A percentile compares a stretch with the other conserved stretches of the same genome.
phyloP scores from a whole-genome alignment of 306 rosid species.

The Cucurbita argyrosperma region DNA sequence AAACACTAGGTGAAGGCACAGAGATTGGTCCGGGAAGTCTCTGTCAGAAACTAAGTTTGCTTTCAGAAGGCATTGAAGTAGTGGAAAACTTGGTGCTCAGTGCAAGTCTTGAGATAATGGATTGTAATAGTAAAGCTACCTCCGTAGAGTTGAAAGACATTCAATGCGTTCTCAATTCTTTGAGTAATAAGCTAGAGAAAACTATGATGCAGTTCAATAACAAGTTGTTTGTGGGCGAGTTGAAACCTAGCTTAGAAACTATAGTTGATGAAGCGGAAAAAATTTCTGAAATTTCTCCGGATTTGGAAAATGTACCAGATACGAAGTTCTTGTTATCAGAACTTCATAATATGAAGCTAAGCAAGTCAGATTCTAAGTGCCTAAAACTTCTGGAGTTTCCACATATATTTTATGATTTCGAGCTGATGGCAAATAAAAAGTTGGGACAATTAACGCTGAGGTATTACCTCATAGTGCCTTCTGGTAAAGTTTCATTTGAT shows the following conservation, averaged over 20 bases:
- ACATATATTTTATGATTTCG: constrained; percentile 28
- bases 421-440: constrained; percentile 23
- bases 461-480: constrained; percentile 15
- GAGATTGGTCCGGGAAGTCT: not conserved
- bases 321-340: not conserved
- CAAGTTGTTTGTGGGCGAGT: not conserved
- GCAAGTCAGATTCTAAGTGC: constrained; percentile 9
- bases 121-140: not conserved
- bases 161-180: not conserved
- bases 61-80: not conserved
- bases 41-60: not conserved
- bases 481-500: not conserved
- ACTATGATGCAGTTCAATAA: not conserved
- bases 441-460: constrained; percentile 26
- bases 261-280: not conserved
- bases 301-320: not conserved
- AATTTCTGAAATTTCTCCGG: not conserved
- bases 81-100: constrained; percentile 25
- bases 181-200: not conserved
- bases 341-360: not conserved
- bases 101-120: constrained; percentile 24
- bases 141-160: not conserved
- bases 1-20: not conserved
- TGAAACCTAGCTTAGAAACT: not conserved
- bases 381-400: constrained; percentile 20